These are phyloP conservation scores for Gracilaria domingensis DNA, from an alignment of 23 red algal genomes.

Conservation along the genomic window DNA sequence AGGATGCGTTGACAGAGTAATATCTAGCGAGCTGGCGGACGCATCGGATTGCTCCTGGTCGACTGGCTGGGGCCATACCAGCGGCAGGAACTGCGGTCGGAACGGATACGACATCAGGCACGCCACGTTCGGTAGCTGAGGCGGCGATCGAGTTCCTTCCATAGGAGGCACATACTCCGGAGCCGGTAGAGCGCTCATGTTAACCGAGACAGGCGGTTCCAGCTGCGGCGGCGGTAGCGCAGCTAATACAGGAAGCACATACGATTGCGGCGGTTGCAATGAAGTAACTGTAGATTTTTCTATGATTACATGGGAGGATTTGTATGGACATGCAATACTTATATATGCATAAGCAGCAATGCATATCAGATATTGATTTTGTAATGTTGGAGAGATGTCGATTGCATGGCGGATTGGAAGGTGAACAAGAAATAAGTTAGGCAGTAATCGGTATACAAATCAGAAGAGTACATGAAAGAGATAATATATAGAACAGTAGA, in stretches of 20 bases:
- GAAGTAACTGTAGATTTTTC: too few species aligned
- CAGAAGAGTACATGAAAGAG: too few species aligned
- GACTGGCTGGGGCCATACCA: conserved; percentile 11
- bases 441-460: too few species aligned
- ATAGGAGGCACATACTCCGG: not conserved
- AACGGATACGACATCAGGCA: not conserved
- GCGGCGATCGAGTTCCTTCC: not conserved
- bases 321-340: too few species aligned
- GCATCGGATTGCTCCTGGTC: not conserved
- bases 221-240: not conserved
- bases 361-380: too few species aligned
- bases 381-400: too few species aligned
- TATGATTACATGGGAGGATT: too few species aligned
- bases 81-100: conserved; percentile 18
- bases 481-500: too few species aligned
- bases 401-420: too few species aligned
- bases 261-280: not conserved
- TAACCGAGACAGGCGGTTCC: not conserved
- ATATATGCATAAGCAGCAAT: too few species aligned
- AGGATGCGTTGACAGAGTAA: not conserved
- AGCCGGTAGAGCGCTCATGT: not conserved
- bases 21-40: not conserved
- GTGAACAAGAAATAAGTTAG: too few species aligned
- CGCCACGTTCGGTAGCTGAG: not conserved
- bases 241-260: not conserved